A percentile compares a stretch with the other conserved stretches of the same genome.
phyloP scores from a whole-genome alignment of 2,329 filamentous ascomycete species.

The Fusarium sp. region DNA sequence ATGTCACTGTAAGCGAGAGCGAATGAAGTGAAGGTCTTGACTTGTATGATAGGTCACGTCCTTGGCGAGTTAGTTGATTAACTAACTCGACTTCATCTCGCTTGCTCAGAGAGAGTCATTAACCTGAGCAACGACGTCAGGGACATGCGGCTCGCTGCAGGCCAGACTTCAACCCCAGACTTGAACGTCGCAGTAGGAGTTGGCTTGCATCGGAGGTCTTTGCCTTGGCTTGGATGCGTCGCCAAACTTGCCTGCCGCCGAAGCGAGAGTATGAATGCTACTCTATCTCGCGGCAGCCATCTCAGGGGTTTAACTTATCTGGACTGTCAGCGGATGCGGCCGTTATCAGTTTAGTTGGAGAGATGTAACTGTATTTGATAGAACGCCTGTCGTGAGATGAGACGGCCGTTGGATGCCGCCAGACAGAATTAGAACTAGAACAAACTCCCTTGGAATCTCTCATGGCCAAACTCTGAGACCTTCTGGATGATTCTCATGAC shows the following conservation, averaged over 20 bases:
- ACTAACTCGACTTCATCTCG: constrained; percentile 7
- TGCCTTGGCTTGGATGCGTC: constrained; percentile 1
- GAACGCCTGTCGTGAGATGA: constrained; percentile 12
- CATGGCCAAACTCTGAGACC: constrained; percentile 12
- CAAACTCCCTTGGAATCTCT: constrained; percentile 4
- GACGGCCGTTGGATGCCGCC: constrained; percentile 13
- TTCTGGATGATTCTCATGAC: constrained; percentile 37
- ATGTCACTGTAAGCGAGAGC: constrained; percentile 1
- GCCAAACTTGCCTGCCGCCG: constrained; percentile 34
- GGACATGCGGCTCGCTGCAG: constrained; percentile 29
- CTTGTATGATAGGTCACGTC: constrained; percentile 18
- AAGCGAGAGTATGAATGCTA: constrained; percentile 36
- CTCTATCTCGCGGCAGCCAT: constrained; percentile 33
- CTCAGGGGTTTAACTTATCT: constrained; percentile 32
- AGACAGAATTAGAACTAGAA: not conserved
- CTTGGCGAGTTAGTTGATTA: constrained; percentile 6
- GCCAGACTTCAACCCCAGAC: constrained; percentile 18
- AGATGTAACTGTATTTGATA: constrained; percentile 23
- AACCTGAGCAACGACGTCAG: constrained; percentile 19
- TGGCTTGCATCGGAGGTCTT: constrained; percentile 5
- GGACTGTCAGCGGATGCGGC: constrained; percentile 10
- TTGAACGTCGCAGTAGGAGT: constrained; percentile 11
- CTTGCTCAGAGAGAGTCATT: constrained; percentile 15
- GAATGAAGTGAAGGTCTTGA: not conserved
- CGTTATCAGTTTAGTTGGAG: constrained; percentile 22